These are phyloP conservation scores for Solanum pennellii DNA, from an alignment of 257 asterid genomes.

Conservation along the genomic window DNA sequence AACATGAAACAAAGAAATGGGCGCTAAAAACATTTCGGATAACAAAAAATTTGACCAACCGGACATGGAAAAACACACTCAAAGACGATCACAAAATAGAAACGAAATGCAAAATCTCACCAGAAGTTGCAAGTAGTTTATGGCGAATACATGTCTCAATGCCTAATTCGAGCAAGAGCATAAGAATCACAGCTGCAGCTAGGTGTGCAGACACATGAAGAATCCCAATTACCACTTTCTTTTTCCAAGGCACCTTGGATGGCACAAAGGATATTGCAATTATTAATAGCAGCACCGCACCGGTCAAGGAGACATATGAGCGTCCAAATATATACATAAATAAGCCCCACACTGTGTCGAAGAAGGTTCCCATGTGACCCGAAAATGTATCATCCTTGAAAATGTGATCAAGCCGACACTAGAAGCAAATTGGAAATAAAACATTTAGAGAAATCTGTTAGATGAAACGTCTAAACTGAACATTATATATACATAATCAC, in stretches of 20 bases:
- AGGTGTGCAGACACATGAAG: constrained; percentile 94
- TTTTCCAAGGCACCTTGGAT: constrained; percentile 71
- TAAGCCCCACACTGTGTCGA: constrained; percentile 74
- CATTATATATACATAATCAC: neutral
- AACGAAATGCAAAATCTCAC: constrained; percentile 16
- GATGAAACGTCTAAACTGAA: neutral
- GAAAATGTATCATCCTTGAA: constrained; percentile 77
- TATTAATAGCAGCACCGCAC: constrained; percentile 57
- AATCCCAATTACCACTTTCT: constrained; percentile 55
- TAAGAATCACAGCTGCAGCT: constrained; percentile 79
- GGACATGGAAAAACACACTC: neutral
- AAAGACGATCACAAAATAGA: neutral
- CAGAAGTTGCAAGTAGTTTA: constrained; percentile 78
- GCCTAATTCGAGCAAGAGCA: constrained; percentile 91
- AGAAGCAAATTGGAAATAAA: constrained; percentile 13
- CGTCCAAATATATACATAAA: constrained; percentile 60
- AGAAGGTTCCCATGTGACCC: constrained; percentile 84
- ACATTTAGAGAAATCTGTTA: neutral
- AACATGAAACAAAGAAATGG: neutral
- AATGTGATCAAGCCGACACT: constrained; percentile 94
- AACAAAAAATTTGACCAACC: neutral
- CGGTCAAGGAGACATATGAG: constrained; percentile 66
- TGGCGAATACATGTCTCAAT: constrained; percentile 83
- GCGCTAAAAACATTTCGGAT: neutral
- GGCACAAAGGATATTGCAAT: constrained; percentile 79